A percentile compares a stretch with the other conserved stretches of the same genome.
Conservation (phyloP, 1,284 basidiomycete species). For the Cryptococcus wingfieldii region DNA sequence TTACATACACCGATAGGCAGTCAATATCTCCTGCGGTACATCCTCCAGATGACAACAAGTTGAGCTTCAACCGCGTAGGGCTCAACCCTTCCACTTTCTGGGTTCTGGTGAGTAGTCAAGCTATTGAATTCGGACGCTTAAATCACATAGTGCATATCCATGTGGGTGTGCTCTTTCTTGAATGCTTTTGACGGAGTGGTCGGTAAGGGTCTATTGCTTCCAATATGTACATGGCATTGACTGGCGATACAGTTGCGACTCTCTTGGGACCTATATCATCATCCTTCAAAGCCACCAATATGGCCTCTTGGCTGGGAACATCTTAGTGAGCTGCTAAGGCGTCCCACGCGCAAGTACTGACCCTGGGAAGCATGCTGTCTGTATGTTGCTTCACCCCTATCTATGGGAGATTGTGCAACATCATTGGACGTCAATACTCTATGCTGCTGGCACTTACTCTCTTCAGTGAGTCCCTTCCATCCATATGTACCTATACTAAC, state of each 20-base stretch:
- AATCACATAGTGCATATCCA: conserved; percentile 11
- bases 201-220: conserved; percentile 14
- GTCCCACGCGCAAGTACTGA: not conserved
- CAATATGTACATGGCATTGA: not conserved
- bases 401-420: conserved; percentile 81
- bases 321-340: conserved; percentile 48
- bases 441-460: conserved; percentile 66
- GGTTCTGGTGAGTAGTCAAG: conserved; percentile 21
- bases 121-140: too few species aligned
- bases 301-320: conserved; percentile 80
- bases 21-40: not conserved
- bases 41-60: conserved; percentile 8
- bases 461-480: conserved; percentile 59
- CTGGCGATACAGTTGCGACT: conserved; percentile 51
- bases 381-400: conserved; percentile 84
- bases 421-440: conserved; percentile 74
- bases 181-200: conserved; percentile 69
- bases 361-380: conserved; percentile 58
- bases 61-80: conserved; percentile 29
- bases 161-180: conserved; percentile 53
- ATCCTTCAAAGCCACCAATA: conserved; percentile 48
- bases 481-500: not conserved
- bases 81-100: conserved; percentile 20
- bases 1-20: not conserved
- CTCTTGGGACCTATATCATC: conserved; percentile 53